A percentile compares a stretch with the other conserved stretches of the same genome.
Conservation (phyloP, 2,329 filamentous ascomycete species). For the Botryotinia globosa region DNA sequence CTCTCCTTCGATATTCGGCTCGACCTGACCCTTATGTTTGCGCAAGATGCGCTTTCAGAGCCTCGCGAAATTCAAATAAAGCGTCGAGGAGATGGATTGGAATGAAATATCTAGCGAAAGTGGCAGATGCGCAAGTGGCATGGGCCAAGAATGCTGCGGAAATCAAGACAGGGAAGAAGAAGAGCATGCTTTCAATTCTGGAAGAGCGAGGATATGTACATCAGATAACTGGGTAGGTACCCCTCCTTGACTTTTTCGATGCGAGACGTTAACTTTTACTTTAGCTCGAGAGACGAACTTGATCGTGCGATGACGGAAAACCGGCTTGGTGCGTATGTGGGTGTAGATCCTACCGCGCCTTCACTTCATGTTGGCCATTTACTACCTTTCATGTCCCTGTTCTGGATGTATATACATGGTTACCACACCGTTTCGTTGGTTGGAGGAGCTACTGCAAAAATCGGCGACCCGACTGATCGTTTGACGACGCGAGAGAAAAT, state of each 20-base stretch:
- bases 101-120: constrained; percentile 40
- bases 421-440: constrained; percentile 65
- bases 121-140: constrained; percentile 35
- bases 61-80: constrained; percentile 20
- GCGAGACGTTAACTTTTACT: constrained; percentile 23
- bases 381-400: constrained; percentile 76
- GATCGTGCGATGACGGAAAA: constrained; percentile 62
- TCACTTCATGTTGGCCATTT: constrained; percentile 81
- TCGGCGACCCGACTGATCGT: constrained; percentile 76
- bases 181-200: constrained; percentile 60
- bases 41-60: constrained; percentile 35
- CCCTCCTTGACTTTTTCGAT: constrained; percentile 9
- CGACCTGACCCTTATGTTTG: constrained; percentile 34
- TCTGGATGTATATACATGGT: constrained; percentile 79
- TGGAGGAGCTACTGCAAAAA: constrained; percentile 71
- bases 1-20: constrained; percentile 31
- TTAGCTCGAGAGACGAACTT: constrained; percentile 48
- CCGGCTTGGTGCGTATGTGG: constrained; percentile 72
- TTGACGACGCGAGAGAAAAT: constrained; percentile 58
- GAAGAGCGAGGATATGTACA: constrained; percentile 73
- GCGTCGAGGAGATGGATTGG: constrained; percentile 33
- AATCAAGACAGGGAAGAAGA: constrained; percentile 50
- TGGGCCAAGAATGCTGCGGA: constrained; percentile 50
- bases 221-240: constrained; percentile 66
- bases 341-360: constrained; percentile 76